These are phyloP conservation scores for Oryza officinalis DNA, from an alignment of 176 grass and related monocot genomes.

Conservation along the genomic window DNA sequence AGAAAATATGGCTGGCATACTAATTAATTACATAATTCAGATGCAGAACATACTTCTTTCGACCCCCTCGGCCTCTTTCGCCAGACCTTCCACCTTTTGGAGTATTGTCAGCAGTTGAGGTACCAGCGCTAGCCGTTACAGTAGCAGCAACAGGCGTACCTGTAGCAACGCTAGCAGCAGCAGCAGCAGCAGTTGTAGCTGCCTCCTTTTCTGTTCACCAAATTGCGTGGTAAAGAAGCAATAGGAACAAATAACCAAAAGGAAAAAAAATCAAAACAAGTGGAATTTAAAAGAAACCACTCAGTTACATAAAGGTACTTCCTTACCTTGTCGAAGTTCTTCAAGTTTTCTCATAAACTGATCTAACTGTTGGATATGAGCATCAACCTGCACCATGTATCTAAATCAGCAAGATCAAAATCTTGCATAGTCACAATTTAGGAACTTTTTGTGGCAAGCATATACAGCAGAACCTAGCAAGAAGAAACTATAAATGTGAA, in stretches of 20 bases:
- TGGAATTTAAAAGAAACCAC: not conserved
- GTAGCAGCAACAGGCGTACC: conserved; percentile 30
- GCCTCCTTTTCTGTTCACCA: conserved; percentile 54
- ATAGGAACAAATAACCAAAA: not conserved
- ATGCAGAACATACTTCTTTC: conserved; percentile 79
- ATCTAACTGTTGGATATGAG: conserved; percentile 96
- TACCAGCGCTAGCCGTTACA: conserved; percentile 37
- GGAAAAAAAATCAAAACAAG: conserved; percentile 5
- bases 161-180: conserved; percentile 1
- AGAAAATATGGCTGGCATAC: not conserved
- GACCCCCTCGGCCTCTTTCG: conserved; percentile 87
- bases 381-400: conserved; percentile 76
- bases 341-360: conserved; percentile 96
- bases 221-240: conserved; percentile 23
- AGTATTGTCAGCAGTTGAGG: conserved; percentile 39
- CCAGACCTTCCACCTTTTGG: conserved; percentile 63
- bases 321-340: conserved; percentile 71
- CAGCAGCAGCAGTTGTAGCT: conserved; percentile 20
- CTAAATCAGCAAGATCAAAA: conserved; percentile 45
- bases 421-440: conserved; percentile 29
- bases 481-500: conserved; percentile 27
- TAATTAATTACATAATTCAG: not conserved
- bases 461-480: conserved; percentile 36
- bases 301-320: not conserved
- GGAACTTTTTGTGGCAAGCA: conserved; percentile 9